Base-by-base conservation (phyloP, 2,329 filamentous ascomycete genomes). In the Aspergillus viridinutans region DNA sequence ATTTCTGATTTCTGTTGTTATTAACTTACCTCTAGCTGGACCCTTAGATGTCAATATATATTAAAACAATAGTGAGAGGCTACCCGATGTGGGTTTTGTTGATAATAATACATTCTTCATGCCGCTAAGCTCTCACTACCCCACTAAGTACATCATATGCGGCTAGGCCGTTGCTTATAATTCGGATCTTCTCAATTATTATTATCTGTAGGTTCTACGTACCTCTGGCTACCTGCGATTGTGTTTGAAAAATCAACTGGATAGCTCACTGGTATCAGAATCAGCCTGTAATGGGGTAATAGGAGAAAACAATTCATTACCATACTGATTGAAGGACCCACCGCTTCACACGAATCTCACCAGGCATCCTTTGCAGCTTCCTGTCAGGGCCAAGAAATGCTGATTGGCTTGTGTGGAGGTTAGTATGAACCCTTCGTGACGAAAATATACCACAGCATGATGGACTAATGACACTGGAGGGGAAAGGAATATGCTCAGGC, bases 401-500 rank as follows among this genome's bases (percentile, higher is more conserved):
- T 81, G 52, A 75, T 82, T 60, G 80, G 80, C 25, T 68, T 82
- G 59, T 81, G 78, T 66, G 80, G 80, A 72, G 76, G 79, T 79
- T 62, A 67, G 70, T 8, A 26, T 47, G 23, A 50, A 49, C 48
- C 21, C 43, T 53, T 26, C 53, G 12, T 45, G 23, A n/a, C n/a
- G 26, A n/a, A 45, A 49, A 21, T 40, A 40, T 29, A 20, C 20
- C 21, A n/a, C n/a, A 12, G 21, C 28, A 29, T 40, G 20, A 50
- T 48, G 45, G 25, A 66, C 61, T 67, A 57, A 68, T 52, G 26
- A 26, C 17, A 21, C 6, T 42, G 20, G 32, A 51, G 26, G 17
- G 17, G 28, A 43, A 69, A 94, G 92, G 90, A 69, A 93, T 97
- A 67, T 97, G 92, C 78, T 87, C 93, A 50, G 94, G 94, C 68